Evolutionary conservation across 192 early-diverging fungal genomes (phyloP).

Genomic region (Coemansia sp.): DNA sequence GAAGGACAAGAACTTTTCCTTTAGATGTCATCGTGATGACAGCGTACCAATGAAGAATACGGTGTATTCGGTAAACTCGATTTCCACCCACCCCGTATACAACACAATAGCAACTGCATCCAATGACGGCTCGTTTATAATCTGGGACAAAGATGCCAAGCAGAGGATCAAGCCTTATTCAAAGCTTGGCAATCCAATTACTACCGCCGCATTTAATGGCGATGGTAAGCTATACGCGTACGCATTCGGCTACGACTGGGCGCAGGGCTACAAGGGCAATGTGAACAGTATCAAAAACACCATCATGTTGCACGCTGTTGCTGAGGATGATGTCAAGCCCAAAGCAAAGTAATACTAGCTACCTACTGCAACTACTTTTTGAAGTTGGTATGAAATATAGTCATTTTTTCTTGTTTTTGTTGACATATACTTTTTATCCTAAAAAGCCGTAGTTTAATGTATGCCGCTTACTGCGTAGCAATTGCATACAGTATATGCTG

Average conservation of each 20-base stretch:
- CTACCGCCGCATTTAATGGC: slow-evolving; percentile 72
- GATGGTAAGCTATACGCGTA: slow-evolving; percentile 92
- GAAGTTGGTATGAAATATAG: background rate
- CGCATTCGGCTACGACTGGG: slow-evolving; percentile 84
- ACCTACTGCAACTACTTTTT: background rate
- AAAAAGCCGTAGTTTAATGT: background rate
- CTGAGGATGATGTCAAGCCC: slow-evolving; percentile 80
- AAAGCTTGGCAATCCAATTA: slow-evolving; percentile 64
- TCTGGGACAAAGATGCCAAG: slow-evolving; percentile 96
- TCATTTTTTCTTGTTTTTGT: background rate
- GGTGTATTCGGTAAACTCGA: slow-evolving; percentile 59
- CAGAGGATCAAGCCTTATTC: slow-evolving; percentile 76
- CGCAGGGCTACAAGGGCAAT: slow-evolving; percentile 73
- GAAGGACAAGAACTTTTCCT: slow-evolving; percentile 71
- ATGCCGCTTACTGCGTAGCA: slow-evolving; percentile 2
- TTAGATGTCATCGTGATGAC: slow-evolving; percentile 84
- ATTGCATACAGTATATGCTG: no score
- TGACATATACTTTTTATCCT: background rate
- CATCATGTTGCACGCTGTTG: slow-evolving; percentile 76
- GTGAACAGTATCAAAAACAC: slow-evolving; percentile 60
- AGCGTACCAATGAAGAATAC: slow-evolving; percentile 59
- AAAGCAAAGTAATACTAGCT: slow-evolving; percentile 44
- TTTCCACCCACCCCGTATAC: slow-evolving; percentile 54
- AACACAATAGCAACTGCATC: slow-evolving; percentile 89
- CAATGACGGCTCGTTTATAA: slow-evolving; percentile 79